Conservation (phyloP, 176 grass and related monocot genomes). For the Aechmea fasciata region DNA sequence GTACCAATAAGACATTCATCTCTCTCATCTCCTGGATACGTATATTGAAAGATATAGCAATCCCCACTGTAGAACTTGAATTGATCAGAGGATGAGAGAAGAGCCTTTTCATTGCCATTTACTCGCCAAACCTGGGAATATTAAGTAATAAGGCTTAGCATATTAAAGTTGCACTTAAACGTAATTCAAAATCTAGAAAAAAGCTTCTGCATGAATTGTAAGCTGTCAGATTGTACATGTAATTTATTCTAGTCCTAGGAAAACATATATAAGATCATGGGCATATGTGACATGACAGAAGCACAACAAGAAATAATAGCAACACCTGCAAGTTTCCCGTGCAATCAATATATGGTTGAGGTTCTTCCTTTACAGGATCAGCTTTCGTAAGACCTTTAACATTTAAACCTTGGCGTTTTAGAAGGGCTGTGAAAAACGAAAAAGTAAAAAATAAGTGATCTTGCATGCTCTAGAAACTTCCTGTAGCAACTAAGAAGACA, state of each 20-base stretch:
- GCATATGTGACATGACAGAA: not conserved
- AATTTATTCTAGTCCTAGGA: too few species aligned
- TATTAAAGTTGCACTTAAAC: slow-evolving; percentile 2
- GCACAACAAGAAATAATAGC: not conserved
- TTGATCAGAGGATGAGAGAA: slow-evolving; percentile 44
- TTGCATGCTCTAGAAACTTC: not conserved
- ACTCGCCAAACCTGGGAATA: slow-evolving; percentile 72
- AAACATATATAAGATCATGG: not conserved
- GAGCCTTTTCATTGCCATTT: slow-evolving; percentile 58
- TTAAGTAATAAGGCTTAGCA: slow-evolving; percentile 20
- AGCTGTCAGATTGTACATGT: not conserved
- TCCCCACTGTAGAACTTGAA: slow-evolving; percentile 86
- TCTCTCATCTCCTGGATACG: slow-evolving; percentile 69
- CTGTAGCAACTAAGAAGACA: not conserved
- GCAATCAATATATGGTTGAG: slow-evolving; percentile 75
- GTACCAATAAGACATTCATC: slow-evolving; percentile 91
- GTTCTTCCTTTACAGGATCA: slow-evolving; percentile 56
- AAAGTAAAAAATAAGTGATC: slow-evolving; percentile 1
- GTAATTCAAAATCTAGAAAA: not conserved
- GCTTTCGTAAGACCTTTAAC: slow-evolving; percentile 86
- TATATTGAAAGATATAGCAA: slow-evolving; percentile 96
- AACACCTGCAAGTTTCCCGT: slow-evolving; percentile 84
- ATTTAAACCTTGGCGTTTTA: slow-evolving; percentile 92
- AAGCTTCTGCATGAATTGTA: not conserved
- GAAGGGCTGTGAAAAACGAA: slow-evolving; percentile 52